Percentiles rank a stretch among this genome's conserved stretches.
Evolutionary conservation across 2,329 filamentous ascomycete genomes (phyloP).

Genomic region (Diaporthe sp.): DNA sequence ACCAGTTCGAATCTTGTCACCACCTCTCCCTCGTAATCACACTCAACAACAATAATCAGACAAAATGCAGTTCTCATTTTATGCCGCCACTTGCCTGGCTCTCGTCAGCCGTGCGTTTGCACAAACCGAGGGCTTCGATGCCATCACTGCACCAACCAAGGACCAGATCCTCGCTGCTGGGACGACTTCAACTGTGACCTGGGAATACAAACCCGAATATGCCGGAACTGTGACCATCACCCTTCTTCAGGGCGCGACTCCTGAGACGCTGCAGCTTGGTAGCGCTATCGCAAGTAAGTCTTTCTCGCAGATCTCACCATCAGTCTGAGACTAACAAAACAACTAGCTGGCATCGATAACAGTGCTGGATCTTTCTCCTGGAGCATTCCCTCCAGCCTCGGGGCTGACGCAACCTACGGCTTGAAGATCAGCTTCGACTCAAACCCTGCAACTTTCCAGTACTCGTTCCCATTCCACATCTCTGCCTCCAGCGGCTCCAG

Average conservation of each 20-base stretch:
- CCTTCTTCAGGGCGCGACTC: conserved; percentile 66
- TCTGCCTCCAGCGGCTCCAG: conserved; percentile 46
- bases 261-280: conserved; percentile 57
- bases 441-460: conserved; percentile 68
- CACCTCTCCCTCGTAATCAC: conserved; percentile 33
- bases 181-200: conserved; percentile 63
- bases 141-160: conserved; percentile 62
- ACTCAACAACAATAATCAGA: conserved; percentile 41
- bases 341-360: conserved; percentile 62
- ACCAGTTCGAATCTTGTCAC: not conserved
- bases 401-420: conserved; percentile 66
- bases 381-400: conserved; percentile 62
- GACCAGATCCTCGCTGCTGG: conserved; percentile 63
- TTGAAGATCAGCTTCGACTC: conserved; percentile 66
- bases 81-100: conserved; percentile 64
- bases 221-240: conserved; percentile 62
- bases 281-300: conserved; percentile 65
- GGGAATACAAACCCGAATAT: conserved; percentile 59
- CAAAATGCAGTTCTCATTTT: conserved; percentile 69
- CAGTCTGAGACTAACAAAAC: conserved; percentile 25
- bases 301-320: not conserved
- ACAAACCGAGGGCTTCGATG: conserved; percentile 69
- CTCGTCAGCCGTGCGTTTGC: conserved; percentile 65
- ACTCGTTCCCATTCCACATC: conserved; percentile 73
- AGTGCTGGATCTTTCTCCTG: conserved; percentile 61